phyloP scores from a whole-genome alignment of 1,284 basidiomycete species.

The Cryptococcus hybrid region DNA sequence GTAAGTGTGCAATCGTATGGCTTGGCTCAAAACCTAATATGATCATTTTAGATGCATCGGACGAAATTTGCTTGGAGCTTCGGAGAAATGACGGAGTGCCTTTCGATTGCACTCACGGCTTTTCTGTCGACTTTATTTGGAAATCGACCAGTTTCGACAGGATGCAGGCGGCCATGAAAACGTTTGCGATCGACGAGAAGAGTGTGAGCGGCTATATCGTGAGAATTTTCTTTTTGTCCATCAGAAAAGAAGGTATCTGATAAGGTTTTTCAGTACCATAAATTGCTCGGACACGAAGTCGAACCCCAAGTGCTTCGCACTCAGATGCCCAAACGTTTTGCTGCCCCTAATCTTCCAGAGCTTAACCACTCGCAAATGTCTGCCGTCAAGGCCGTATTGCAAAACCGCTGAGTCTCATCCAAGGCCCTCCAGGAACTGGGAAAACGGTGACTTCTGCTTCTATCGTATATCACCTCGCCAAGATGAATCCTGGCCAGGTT shows the following conservation, averaged over 20 bases:
- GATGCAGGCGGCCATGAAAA: constrained; percentile 99
- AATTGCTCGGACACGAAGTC: constrained; percentile 93
- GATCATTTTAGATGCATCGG: constrained; percentile 73
- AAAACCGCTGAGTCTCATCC: constrained; percentile 98
- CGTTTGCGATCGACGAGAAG: constrained; percentile 98
- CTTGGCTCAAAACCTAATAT: background rate
- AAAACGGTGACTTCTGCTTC: constrained; percentile 99
- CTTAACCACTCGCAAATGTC: constrained; percentile 99
- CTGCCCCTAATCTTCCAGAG: constrained; percentile 94
- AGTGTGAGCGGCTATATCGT: constrained; percentile 98
- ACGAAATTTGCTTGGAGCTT: constrained; percentile 95
- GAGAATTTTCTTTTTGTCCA: constrained; percentile 52
- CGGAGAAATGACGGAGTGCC: constrained; percentile 91
- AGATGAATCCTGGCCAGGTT: constrained; percentile 99
- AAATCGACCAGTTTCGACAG: constrained; percentile 98
- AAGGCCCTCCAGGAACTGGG: constrained; percentile 97
- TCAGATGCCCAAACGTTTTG: constrained; percentile 80
- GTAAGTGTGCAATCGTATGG: constrained; percentile 56
- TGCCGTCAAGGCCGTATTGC: constrained; percentile 96
- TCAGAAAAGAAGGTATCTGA: too few species aligned
- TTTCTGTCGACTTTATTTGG: constrained; percentile 98
- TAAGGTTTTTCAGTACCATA: too few species aligned
- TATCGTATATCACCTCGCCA: constrained; percentile 96
- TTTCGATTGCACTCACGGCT: constrained; percentile 89
- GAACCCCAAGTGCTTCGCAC: constrained; percentile 80